Evolutionary conservation across 768 basidiomycete species (phyloP), one percentile per base, ranked within the genome.

Genomic region (Collybiopsis luxurians): DNA sequence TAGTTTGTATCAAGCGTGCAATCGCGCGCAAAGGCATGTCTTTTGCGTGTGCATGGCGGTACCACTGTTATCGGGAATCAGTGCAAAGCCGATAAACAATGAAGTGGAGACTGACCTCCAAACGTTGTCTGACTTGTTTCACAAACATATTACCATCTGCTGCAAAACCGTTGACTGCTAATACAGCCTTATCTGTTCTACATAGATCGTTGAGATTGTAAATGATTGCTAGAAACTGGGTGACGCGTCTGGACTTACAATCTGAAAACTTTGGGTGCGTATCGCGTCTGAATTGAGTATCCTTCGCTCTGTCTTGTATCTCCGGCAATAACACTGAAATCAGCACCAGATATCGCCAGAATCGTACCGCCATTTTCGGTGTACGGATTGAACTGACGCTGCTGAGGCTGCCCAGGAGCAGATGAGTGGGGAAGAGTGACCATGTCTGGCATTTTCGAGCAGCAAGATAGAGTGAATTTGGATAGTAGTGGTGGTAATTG

Each of bases 131-230:
- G 52, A 99, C 89, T 67, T 88, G 87, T 83, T 98, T 97, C 66
- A 98, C 94, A 66, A 99, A 95, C 84, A 91, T 92, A 66, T 95
- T 95, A 24, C 93, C 96, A 69, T 99, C 97, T 46, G 95, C 97
- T 42, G 93, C 91, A 69, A 98, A 98, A 9, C 97, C 97, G 64
- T 98, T 97, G 36, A 97, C 93, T 19, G 96, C 95, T 21, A 99
- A 78, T 4, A 95, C 92, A 30, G 92, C 92, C 65, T 87, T 91
- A 74, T 95, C 92, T 17, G 93, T 96, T 68, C 94, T 96, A 71
- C 54, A 43, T 56, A 59, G 44, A 3, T 34, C 34, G 23, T 39
- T 13, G 34, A 24, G 27, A 24, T 39, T 21, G 15, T 23, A 46
- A 9, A 30, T 3, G 27, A 23, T 46, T n/a, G n/a, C n/a, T n/a